Base-by-base conservation (phyloP, 768 basidiomycete species). In the Hygrophoropsis aurantiaca region DNA sequence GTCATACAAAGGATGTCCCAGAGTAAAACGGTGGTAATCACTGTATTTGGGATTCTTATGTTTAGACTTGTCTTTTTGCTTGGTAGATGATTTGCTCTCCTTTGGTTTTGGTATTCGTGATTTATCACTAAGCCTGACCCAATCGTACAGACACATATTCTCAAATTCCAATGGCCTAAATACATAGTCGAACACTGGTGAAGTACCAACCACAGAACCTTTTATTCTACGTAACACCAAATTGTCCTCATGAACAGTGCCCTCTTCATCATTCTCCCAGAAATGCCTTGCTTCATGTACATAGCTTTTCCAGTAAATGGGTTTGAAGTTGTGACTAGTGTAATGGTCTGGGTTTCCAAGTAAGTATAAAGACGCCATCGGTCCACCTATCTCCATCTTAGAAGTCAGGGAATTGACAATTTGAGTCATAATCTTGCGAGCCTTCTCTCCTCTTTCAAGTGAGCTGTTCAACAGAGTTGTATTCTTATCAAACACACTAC, bases 401-500 rank as follows among this genome's bases (percentile, higher is more conserved):
- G 62, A 53, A 19, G 62, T 60, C 16, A 75, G 32, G 1, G 53
- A 11, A 50, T 75, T 75, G 0, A 67, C 65, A 5, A 74, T 67
- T 47, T 70, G 60, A 3, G 60, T 63, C 19, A 77, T 54, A 6
- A 73, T 27, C 9, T 50, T 47, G 13, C 69, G 44, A 0, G 69
- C 65, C 3, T 59, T 25, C 46, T 52, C 54, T 46, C 46, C 42
- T 30, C 39, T 11, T 19, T 41, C 16, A 18, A 36, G 7, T 8
- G 21, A 11, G 4, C 48, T 46, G 3, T 35, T 33, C 5, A 65
- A 24, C 26, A 64, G 47, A 13, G 66, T 57, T 26, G 37, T 11
- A 39, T 58, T 56, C 35, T 43, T 61, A 3, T 52, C 27, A 50
- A 65, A 61, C 7, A 67, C 51, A 9, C 24, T 43, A 3, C 44